Evolutionary conservation across 495 filamentous ascomycete species (phyloP), one percentile per base, ranked within the genome.

Genomic region (Xylaria flabelliformis): DNA sequence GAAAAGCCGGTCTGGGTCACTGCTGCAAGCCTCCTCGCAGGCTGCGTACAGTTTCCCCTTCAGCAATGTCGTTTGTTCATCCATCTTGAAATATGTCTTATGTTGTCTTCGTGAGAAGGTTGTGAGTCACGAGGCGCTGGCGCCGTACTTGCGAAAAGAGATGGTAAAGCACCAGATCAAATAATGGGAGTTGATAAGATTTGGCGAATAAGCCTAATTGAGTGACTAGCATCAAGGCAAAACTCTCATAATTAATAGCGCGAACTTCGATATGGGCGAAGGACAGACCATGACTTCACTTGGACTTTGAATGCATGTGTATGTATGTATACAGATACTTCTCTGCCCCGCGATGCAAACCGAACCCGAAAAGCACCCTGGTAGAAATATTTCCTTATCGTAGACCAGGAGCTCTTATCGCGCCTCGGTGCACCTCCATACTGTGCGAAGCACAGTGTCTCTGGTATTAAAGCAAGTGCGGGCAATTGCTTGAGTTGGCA

Each of bases 1-100:
- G 79, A 93, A 92, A 12, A 90, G 77, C 42, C 85, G 85, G 34
- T 88, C 83, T 34, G 84, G 80, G 53, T 80, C 78, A 44, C 80
- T 78, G 46, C 63, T 73, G 41, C 75, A 74, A 36, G 73, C 74
- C 61, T 78, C 76, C 56, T 75, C 69, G 41, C 77, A 79, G 32
- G 77, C 77, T 44, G 72, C 67, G 50, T 76, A 78, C 24, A 79
- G 74, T 56, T 75, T 74, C 36, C 41, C 48, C 53, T 79, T 79
- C 41, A 79, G 74, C 4, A 67, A 48, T 1, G 71, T 64, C 8
- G 73, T 76, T 44, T 74, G 34, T 6, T 77, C 74, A 69, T 77
- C 76, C 77, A 79, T 79, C 15, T 19, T 56, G 42, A 36, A 17
- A 24, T 36, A 13, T 67, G 15, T 44, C 44, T 29, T 12, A 24